Evolutionary conservation across 345 rosid genomes (phyloP).

Genomic region (sweet orange (Citrus sinensis)): DVS_A1.0 CM039166.1:10376501-10377000

Average conservation of each 20-base stretch:
- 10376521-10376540: conserved; percentile 56
- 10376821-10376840: conserved; percentile 55
- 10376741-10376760: conserved; percentile 56
- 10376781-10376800: conserved; percentile 44
- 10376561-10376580: conserved; percentile 47
- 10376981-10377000: conserved; percentile 36
- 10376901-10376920: conserved; percentile 47
- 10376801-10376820: conserved; percentile 30
- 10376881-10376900: conserved; percentile 56
- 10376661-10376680: too few relatives aligned
- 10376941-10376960: conserved; percentile 64
- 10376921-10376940: conserved; percentile 44
- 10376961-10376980: conserved; percentile 54
- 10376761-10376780: conserved; percentile 56
- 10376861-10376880: conserved; percentile 47
- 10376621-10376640: conserved; percentile 33
- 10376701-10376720: background rate
- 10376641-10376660: background rate
- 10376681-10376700: background rate
- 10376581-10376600: conserved; percentile 50
- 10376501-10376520: conserved; percentile 42
- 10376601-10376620: conserved; percentile 64
- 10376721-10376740: conserved; percentile 34
- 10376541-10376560: conserved; percentile 56
- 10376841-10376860: conserved; percentile 53